Evolutionary conservation across 1,139 yeast species (phyloP).

Genomic region (Hansenula lynferdii): DNA sequence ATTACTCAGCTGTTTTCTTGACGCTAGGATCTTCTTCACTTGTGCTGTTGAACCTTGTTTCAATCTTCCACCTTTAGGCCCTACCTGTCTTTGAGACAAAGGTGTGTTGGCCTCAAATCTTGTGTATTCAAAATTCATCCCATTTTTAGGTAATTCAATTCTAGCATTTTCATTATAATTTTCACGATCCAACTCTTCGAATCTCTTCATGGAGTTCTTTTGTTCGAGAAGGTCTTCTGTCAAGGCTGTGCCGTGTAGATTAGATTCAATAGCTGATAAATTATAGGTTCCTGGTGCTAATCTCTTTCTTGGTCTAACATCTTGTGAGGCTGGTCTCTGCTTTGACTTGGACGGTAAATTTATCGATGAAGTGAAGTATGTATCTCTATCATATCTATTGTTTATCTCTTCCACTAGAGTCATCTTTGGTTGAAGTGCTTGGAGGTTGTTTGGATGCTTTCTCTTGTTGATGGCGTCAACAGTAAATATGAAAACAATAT

Average conservation of each 20-base stretch:
- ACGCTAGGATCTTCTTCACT: slow-evolving; percentile 31
- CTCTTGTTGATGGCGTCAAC: too few relatives aligned
- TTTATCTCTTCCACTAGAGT: slow-evolving; percentile 18
- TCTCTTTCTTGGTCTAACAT: slow-evolving; percentile 18
- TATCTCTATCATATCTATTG: slow-evolving; percentile 14
- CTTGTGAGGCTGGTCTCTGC: slow-evolving; percentile 6
- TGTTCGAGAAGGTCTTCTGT: slow-evolving; percentile 25
- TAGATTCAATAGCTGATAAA: slow-evolving; percentile 19
- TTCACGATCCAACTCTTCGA: slow-evolving; percentile 35
- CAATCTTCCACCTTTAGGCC: slow-evolving; percentile 16
- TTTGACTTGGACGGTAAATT: slow-evolving; percentile 16
- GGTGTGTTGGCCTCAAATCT: slow-evolving; percentile 10
- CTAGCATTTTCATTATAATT: slow-evolving; percentile 32
- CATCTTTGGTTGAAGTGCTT: neutral
- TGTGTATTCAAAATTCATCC: slow-evolving; percentile 21
- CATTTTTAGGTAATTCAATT: slow-evolving; percentile 33
- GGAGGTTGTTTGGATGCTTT: too few relatives aligned
- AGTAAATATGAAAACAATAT: too few relatives aligned
- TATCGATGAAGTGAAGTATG: slow-evolving; percentile 21
- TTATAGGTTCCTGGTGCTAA: slow-evolving; percentile 23
- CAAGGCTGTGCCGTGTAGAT: slow-evolving; percentile 20
- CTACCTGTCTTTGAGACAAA: slow-evolving; percentile 8
- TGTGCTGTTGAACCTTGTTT: slow-evolving; percentile 20
- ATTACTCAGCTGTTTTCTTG: slow-evolving; percentile 34
- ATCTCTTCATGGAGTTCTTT: slow-evolving; percentile 31